Evolutionary conservation across 2,329 filamentous ascomycete species (phyloP).

Genomic region (Chalaropsis thielavioides): DNA sequence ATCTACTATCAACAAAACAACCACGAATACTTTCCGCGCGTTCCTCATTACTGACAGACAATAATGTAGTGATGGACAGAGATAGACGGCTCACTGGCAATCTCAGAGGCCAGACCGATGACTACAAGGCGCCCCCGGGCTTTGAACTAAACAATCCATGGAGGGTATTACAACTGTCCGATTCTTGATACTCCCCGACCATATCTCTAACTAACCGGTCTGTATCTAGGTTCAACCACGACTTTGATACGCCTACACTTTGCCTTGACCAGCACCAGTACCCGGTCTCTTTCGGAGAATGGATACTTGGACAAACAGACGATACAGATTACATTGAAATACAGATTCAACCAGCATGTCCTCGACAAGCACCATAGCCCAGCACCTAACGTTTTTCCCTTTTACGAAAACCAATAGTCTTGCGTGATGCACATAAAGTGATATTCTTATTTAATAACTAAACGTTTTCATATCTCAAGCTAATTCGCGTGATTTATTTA

Average conservation of each 20-base stretch:
- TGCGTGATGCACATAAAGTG: no score
- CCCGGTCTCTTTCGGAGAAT: slow-evolving; percentile 18
- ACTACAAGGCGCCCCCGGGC: slow-evolving; percentile 39
- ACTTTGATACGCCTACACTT: not conserved
- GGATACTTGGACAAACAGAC: slow-evolving; percentile 13
- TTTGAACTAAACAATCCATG: slow-evolving; percentile 51
- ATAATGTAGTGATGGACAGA: slow-evolving; percentile 46
- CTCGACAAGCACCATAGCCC: not conserved
- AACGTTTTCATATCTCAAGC: slow-evolving; percentile 36
- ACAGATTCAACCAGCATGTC: slow-evolving; percentile 5
- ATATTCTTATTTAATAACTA: no score
- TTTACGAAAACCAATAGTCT: not conserved
- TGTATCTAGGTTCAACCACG: slow-evolving; percentile 12
- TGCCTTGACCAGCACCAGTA: not conserved
- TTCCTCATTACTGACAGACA: slow-evolving; percentile 11
- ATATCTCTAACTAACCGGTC: not conserved
- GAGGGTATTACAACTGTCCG: slow-evolving; percentile 33
- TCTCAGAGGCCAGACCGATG: slow-evolving; percentile 43
- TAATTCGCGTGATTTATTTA: slow-evolving; percentile 65
- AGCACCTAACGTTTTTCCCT: not conserved
- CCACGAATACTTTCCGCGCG: not conserved
- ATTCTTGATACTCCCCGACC: not conserved
- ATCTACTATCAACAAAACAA: not conserved
- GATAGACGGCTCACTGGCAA: slow-evolving; percentile 46
- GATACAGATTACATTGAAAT: slow-evolving; percentile 19